These are phyloP conservation scores for Hyaloperonospora brassicae DNA, from an alignment of 352 stramenopile genomes.

Conservation along the genomic window DNA sequence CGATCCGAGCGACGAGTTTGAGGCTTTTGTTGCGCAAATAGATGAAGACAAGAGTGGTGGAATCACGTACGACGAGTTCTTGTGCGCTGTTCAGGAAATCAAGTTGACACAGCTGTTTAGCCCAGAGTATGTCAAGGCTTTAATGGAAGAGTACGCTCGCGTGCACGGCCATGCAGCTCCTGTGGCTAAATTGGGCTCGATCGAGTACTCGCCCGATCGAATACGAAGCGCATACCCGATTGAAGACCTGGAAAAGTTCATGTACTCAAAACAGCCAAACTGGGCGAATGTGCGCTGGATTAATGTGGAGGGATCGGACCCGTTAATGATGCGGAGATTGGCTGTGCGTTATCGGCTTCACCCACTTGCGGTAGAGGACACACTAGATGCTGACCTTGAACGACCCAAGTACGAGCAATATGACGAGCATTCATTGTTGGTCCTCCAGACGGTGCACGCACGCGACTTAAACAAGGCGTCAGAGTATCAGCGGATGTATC, in stretches of 20 bases:
- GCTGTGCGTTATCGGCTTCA: conserved; percentile 81
- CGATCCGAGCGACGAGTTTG: conserved; percentile 54
- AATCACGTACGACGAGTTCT: conserved; percentile 82
- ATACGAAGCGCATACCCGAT: conserved; percentile 74
- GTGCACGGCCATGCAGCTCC: conserved; percentile 14
- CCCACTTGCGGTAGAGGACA: conserved; percentile 78
- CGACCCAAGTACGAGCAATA: conserved; percentile 84
- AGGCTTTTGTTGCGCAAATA: conserved; percentile 62
- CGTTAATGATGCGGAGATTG: conserved; percentile 55
- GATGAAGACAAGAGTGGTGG: conserved; percentile 76
- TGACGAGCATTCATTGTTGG: conserved; percentile 73
- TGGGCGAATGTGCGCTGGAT: conserved; percentile 82
- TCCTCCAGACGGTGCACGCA: conserved; percentile 60
- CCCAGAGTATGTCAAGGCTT: conserved; percentile 38
- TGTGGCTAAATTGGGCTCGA: conserved; percentile 37
- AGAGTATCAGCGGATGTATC: conserved; percentile 69
- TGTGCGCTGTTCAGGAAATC: conserved; percentile 83
- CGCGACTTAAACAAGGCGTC: conserved; percentile 44
- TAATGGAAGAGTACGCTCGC: conserved; percentile 18
- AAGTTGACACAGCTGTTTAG: conserved; percentile 84
- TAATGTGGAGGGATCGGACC: conserved; percentile 59
- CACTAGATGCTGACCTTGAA: conserved; percentile 65
- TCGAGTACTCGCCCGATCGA: conserved; percentile 72
- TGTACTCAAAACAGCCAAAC: conserved; percentile 68
- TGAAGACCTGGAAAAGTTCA: conserved; percentile 63